phyloP scores from a whole-genome alignment of 352 stramenopile genomes.

The Phytopythium boreale region DNA sequence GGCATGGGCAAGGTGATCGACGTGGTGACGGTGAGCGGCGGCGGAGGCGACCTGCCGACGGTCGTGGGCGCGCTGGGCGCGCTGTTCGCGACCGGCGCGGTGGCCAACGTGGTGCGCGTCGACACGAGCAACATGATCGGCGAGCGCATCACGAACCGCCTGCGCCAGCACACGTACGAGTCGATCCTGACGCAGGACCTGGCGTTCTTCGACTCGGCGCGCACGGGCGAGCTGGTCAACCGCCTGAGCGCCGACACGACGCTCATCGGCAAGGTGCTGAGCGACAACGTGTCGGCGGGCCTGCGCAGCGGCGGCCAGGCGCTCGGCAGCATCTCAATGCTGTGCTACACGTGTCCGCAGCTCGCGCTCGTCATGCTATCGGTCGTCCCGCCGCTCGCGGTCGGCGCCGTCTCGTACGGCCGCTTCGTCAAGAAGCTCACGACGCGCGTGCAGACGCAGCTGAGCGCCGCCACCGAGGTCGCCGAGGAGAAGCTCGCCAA shows the following conservation, averaged over 20 bases:
- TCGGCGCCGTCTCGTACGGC: constrained; percentile 87
- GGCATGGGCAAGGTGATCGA: constrained; percentile 85
- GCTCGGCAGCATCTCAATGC: constrained; percentile 83
- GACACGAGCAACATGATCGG: constrained; percentile 86
- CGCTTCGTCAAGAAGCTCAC: constrained; percentile 86
- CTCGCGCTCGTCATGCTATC: constrained; percentile 89
- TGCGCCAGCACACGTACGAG: constrained; percentile 76
- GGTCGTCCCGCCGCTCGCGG: constrained; percentile 90
- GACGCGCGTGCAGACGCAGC: constrained; percentile 85
- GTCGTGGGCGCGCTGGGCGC: constrained; percentile 57
- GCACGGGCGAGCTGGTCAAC: constrained; percentile 91
- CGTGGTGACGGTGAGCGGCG: constrained; percentile 44
- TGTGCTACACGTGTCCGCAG: constrained; percentile 90
- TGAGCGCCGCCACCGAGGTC: constrained; percentile 90
- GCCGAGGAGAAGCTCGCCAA: constrained; percentile 92
- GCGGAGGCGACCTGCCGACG: constrained; percentile 34
- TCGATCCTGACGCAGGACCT: constrained; percentile 87
- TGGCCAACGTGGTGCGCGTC: constrained; percentile 69
- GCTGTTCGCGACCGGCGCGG: constrained; percentile 66
- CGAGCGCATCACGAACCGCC: constrained; percentile 76
- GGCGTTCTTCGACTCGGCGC: constrained; percentile 88
- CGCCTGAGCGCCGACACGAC: constrained; percentile 89
- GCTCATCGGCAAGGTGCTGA: constrained; percentile 91
- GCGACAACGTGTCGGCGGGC: constrained; percentile 80
- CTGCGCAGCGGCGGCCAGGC: constrained; percentile 81